Base-by-base conservation (phyloP, 192 early-diverging fungal species). In the Dissophora globulifera region DNA sequence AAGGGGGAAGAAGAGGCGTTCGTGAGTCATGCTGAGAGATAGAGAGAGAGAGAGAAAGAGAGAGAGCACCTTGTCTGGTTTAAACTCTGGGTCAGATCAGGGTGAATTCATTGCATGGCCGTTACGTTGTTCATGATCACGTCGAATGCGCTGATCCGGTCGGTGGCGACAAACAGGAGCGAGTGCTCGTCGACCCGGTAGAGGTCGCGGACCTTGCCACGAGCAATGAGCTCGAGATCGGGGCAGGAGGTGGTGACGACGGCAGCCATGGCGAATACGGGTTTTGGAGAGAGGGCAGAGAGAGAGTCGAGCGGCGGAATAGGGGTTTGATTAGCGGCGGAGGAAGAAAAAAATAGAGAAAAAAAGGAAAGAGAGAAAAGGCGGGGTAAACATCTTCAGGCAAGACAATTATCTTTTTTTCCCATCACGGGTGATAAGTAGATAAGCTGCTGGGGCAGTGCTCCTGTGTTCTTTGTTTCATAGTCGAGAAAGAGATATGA, bases 61-160 rank as follows among this genome's bases (percentile, higher is more conserved):
- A 3, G 43, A 46, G 43, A 31, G 57, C 43, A 22, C 50, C 1
- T 9, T 11, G 16, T 6, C 15, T 31, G 30, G 30, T 16, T 40
- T n/a, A n/a, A n/a, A n/a, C n/a, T n/a, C n/a, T n/a, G n/a, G n/a
- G n/a, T 48, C 46, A 54, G 41, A 23, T 10, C 51, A 29, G 41
- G 29, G n/a, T n/a, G n/a, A n/a, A n/a, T n/a, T n/a, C n/a, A n/a
- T n/a, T n/a, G n/a, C 35, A 33, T 35, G n/a, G 43, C 16, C 43
- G 12, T 60, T 86, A 96, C 96, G 58, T 94, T 96, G 66, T 93
- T 93, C 96, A 99, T 96, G 63, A 98, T 94, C 35, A 99, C 96
- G 63, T 99, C 98, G 82, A 93, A 99, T 2, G 98, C 96, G 75
- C 92, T 94, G 82, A 98, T 94, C 57, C 98, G 89, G 85, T 99